Percentiles rank a stretch among this genome's conserved stretches.
phyloP scores from a whole-genome alignment of 371 early-diverging fungal species.

The Chytridiales sp. region DNA sequence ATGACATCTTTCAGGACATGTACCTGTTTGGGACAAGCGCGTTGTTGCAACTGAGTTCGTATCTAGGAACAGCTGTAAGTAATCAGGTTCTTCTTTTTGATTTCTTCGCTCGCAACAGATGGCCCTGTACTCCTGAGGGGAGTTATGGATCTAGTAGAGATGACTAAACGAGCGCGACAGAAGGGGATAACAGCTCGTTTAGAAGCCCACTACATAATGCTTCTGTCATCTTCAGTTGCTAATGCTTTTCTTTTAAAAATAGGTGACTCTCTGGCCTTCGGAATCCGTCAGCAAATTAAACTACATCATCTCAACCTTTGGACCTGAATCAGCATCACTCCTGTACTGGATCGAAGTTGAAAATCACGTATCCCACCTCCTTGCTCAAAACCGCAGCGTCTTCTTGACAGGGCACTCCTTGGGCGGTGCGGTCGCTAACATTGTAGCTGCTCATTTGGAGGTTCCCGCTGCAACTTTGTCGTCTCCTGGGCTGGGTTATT shows the following conservation, averaged over 20 bases:
- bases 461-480: slow-evolving; percentile 29
- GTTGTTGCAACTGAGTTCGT: slow-evolving; percentile 16
- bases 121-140: too few species aligned
- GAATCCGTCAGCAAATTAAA: slow-evolving; percentile 12
- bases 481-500: slow-evolving; percentile 36
- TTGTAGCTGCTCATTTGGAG: slow-evolving; percentile 24
- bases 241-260: background rate
- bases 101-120: too few species aligned
- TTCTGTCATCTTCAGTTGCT: background rate
- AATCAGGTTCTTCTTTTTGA: too few species aligned
- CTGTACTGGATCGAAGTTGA: slow-evolving; percentile 27
- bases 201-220: too few species aligned
- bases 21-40: slow-evolving; percentile 20
- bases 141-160: too few species aligned
- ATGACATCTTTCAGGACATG: slow-evolving; percentile 32
- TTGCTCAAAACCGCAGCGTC: slow-evolving; percentile 11
- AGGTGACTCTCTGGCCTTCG: slow-evolving; percentile 24
- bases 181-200: too few species aligned
- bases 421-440: slow-evolving; percentile 48
- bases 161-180: too few species aligned
- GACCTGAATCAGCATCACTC: slow-evolving; percentile 11
- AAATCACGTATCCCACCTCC: background rate
- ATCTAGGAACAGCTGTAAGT: slow-evolving; percentile 18
- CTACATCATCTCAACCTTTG: slow-evolving; percentile 15
- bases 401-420: slow-evolving; percentile 49